These are phyloP conservation scores for Pisolithus thermaeus DNA, from an alignment of 1,284 basidiomycete genomes.

Conservation along the genomic window DNA sequence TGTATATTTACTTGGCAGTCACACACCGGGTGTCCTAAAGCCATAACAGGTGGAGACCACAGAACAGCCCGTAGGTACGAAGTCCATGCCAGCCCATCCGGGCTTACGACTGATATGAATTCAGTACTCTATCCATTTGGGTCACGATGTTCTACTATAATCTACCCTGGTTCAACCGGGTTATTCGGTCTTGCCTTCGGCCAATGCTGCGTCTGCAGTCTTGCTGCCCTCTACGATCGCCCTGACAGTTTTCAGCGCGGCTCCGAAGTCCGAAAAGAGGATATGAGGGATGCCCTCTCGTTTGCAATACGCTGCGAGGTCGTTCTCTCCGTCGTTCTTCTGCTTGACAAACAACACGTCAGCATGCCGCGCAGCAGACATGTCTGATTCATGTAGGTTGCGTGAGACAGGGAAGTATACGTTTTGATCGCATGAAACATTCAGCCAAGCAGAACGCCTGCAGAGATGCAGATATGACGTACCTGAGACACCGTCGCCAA, in stretches of 20 bases:
- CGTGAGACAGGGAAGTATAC: not conserved
- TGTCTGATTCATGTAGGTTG: constrained; percentile 44
- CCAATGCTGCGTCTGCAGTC: constrained; percentile 39
- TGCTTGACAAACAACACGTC: constrained; percentile 89
- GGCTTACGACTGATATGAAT: not conserved
- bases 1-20: no score
- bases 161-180: not conserved
- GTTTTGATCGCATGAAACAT: no score
- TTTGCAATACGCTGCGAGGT: constrained; percentile 76
- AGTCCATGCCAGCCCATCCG: no score
- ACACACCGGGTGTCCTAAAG: no score
- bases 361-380: constrained; percentile 85
- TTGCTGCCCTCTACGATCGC: constrained; percentile 33
- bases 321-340: constrained; percentile 66
- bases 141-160: not conserved
- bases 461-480: constrained; percentile 15
- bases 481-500: constrained; percentile 93
- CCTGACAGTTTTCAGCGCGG: constrained; percentile 55
- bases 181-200: constrained; percentile 14
- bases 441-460: no score
- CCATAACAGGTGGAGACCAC: no score
- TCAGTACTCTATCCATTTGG: not conserved
- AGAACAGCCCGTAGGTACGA: no score
- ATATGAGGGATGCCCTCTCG: constrained; percentile 63
- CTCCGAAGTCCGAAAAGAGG: constrained; percentile 60